These are phyloP conservation scores for Phaffia rhodozyma DNA, from an alignment of 1,284 basidiomycete species.

Conservation along the genomic window DNA sequence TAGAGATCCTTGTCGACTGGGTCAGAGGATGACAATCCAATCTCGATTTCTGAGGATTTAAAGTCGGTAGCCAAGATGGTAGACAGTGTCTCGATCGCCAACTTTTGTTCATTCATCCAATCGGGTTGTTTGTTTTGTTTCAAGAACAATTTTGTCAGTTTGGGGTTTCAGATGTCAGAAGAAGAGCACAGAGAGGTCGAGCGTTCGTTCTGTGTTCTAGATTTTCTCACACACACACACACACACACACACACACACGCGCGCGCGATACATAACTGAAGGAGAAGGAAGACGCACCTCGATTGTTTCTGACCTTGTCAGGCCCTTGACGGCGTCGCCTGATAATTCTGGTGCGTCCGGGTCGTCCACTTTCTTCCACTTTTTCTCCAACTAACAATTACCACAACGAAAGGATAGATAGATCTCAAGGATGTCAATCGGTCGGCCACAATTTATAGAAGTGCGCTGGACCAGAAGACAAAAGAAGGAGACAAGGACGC, in stretches of 20 bases:
- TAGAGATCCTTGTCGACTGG: constrained; percentile 20
- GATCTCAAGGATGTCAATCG: constrained; percentile 10
- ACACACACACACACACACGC: no score
- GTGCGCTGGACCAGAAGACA: neutral
- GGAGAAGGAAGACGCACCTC: constrained; percentile 47
- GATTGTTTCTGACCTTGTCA: constrained; percentile 59
- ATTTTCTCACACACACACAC: constrained; percentile 13
- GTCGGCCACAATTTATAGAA: neutral
- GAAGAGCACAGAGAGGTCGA: constrained; percentile 20
- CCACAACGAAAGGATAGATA: neutral
- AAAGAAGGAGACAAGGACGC: neutral
- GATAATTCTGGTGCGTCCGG: constrained; percentile 56
- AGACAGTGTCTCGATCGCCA: constrained; percentile 89
- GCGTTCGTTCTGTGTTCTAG: constrained; percentile 20
- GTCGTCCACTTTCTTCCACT: constrained; percentile 87
- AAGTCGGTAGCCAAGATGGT: constrained; percentile 90
- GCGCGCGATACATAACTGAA: no score
- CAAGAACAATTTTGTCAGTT: neutral
- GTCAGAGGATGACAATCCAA: constrained; percentile 38
- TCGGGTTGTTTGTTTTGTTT: constrained; percentile 19
- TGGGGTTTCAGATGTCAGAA: constrained; percentile 17
- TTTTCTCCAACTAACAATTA: constrained; percentile 69
- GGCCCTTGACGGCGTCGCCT: constrained; percentile 50
- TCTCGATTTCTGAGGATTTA: constrained; percentile 50
- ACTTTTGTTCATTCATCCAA: constrained; percentile 40